These are phyloP conservation scores for Chlamydomonas incerta DNA, from an alignment of 139 green algal genomes.

Conservation along the genomic window DNA sequence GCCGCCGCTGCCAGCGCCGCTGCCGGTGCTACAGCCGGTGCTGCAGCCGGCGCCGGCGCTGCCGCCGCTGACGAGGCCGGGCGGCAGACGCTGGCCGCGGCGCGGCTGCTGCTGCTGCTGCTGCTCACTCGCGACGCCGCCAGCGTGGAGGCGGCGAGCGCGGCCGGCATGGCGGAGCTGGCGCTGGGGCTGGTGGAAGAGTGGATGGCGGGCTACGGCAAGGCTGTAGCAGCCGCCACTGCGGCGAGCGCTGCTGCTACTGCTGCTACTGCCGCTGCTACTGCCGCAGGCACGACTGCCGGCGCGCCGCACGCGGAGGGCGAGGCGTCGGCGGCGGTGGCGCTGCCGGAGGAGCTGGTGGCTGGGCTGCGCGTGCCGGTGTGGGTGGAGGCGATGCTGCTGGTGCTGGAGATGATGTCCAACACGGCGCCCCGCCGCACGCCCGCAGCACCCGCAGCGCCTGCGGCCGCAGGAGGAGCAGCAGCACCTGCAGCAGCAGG, in stretches of 20 bases:
- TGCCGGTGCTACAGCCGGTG: neutral
- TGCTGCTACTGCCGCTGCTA: too few relatives aligned
- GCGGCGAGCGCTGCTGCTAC: too few relatives aligned
- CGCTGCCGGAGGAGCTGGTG: neutral
- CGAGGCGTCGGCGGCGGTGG: neutral
- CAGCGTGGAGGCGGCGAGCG: slow-evolving; percentile 54
- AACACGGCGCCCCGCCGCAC: slow-evolving; percentile 38
- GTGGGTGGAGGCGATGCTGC: slow-evolving; percentile 86
- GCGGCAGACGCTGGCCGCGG: slow-evolving; percentile 42
- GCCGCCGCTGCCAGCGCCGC: slow-evolving; percentile 15
- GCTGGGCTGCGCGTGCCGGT: slow-evolving; percentile 67
- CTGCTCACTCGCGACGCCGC: slow-evolving; percentile 71
- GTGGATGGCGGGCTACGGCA: slow-evolving; percentile 66
- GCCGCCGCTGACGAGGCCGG: neutral
- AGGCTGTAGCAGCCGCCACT: neutral
- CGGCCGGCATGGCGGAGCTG: slow-evolving; percentile 48
- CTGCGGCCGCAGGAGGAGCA: neutral
- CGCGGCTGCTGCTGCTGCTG: slow-evolving; percentile 84
- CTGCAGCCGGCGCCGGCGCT: neutral
- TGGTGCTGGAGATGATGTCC: slow-evolving; percentile 79
- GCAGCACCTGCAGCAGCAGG: slow-evolving; percentile 17
- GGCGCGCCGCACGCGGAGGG: too few relatives aligned
- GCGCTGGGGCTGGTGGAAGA: slow-evolving; percentile 70
- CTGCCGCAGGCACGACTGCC: neutral
- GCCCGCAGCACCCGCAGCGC: neutral